Percentiles rank a stretch among this genome's conserved stretches.
phyloP scores from a whole-genome alignment of 768 basidiomycete species.

The Phlebiopsis flavidoalba region DNA sequence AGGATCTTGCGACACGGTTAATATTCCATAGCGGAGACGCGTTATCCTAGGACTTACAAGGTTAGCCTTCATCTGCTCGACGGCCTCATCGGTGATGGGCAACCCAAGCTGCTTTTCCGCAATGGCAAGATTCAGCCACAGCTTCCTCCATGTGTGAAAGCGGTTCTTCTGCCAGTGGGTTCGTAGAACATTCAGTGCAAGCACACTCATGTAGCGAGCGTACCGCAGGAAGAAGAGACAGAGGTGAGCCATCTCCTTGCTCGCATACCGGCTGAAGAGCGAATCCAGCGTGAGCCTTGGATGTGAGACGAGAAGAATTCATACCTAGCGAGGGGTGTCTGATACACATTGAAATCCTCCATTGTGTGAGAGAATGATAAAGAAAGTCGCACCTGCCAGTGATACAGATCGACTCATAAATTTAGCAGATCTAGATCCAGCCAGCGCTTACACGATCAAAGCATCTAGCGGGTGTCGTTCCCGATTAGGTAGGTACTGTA shows the following conservation, averaged over 20 bases:
- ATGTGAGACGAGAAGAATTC: slow-evolving; percentile 1
- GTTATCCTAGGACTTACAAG: slow-evolving; percentile 46
- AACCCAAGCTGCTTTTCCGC: slow-evolving; percentile 96
- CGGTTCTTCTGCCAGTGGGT: slow-evolving; percentile 74
- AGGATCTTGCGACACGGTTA: slow-evolving; percentile 46
- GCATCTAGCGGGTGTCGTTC: too few relatives aligned
- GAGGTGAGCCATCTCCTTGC: slow-evolving; percentile 96
- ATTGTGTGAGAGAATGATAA: slow-evolving; percentile 24
- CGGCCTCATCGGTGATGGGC: slow-evolving; percentile 82
- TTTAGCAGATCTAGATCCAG: background rate
- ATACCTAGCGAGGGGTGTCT: slow-evolving; percentile 78
- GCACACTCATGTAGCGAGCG: slow-evolving; percentile 22
- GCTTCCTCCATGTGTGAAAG: slow-evolving; percentile 89
- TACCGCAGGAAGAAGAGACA: slow-evolving; percentile 95
- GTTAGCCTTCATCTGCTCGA: slow-evolving; percentile 92
- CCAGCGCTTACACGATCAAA: too few relatives aligned
- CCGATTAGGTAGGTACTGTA: too few relatives aligned
- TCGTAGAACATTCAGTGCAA: background rate
- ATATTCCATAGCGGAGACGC: slow-evolving; percentile 1
- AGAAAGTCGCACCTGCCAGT: background rate
- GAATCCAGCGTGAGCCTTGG: background rate
- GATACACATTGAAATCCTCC: slow-evolving; percentile 70
- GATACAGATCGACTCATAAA: background rate
- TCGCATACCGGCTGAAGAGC: slow-evolving; percentile 85
- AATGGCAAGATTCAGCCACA: slow-evolving; percentile 95